These are phyloP conservation scores for Euphorbia schlechtendalii DNA, from an alignment of 441 rosid genomes.

Conservation along the genomic window DNA sequence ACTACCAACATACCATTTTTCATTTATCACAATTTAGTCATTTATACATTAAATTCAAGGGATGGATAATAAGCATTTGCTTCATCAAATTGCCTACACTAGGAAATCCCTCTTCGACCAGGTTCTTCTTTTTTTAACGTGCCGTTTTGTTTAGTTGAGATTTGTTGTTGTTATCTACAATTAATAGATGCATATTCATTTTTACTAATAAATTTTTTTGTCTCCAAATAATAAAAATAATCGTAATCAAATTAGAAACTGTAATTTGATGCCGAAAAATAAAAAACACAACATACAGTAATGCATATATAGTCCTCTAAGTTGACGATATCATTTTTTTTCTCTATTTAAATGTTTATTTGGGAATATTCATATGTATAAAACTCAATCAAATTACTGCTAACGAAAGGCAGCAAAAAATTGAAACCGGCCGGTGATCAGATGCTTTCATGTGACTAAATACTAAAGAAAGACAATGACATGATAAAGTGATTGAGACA, in stretches of 20 bases:
- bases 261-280: too few relatives aligned
- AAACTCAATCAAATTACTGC: not conserved
- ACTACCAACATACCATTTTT: not conserved
- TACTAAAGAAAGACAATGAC: not conserved
- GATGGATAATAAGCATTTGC: conserved; percentile 41
- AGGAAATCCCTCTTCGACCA: conserved; percentile 60
- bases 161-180: too few relatives aligned
- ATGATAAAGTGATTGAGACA: too few relatives aligned
- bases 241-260: too few relatives aligned
- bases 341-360: too few relatives aligned
- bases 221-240: too few relatives aligned
- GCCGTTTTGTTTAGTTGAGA: not conserved
- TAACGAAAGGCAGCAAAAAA: not conserved
- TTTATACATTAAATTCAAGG: not conserved
- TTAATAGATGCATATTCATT: not conserved
- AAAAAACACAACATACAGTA: too few relatives aligned
- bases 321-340: too few relatives aligned
- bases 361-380: conserved; percentile 4
- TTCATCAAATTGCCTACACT: conserved; percentile 30
- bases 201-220: too few relatives aligned
- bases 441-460: conserved; percentile 1
- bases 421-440: not conserved
- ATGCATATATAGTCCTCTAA: too few relatives aligned
- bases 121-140: conserved; percentile 22
- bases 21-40: not conserved